Base-by-base conservation (phyloP, 108 stramenopile species). In the Conticribra guillardii region DNA sequence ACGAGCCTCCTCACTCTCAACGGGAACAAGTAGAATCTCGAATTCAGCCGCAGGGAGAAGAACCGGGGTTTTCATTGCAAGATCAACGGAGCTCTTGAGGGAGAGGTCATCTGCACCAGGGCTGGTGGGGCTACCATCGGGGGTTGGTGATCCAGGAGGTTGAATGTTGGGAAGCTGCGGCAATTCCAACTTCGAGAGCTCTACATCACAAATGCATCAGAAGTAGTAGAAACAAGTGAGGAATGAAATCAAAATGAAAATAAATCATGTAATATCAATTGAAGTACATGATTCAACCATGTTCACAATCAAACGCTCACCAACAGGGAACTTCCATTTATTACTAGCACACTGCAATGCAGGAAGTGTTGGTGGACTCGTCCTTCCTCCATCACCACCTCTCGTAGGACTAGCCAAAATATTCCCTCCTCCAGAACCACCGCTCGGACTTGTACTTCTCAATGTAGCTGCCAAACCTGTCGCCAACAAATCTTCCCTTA, bases 341-440 rank as follows among this genome's bases (percentile, higher is more conserved):
- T 94, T 94, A 74, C 89, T 90, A n/a, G 93, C 93, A 60, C 87
- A 91, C 70, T 91, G 90, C 28, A 94, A 64, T 9, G 92, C 73
- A 22, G 90, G 90, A 80, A 79, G 81, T 24, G 78, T 33, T 21
- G 67, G 74, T 18, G 76, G 73, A 54, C 67, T 69, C 9, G 30
- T 51, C 75, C 84, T 30, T 52, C 54, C 46, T 64, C 62, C 64
- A 21, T 47, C 55, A 1, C 34, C 73, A 37, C 61, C 56, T 17
- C 67, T 67, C 14, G 51, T 54, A 2, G 84, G 76, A 55, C 79
- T 75, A 11, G 56, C 49, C 4, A 67, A 49, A 30, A 67, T 62
- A 54, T 78, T 69, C 16, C 77, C 69, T 16, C 77, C 69, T 16
- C 56, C 60, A 32, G 58, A 41, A 22, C 37, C 31, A 54, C 37